phyloP scores from a whole-genome alignment of 768 basidiomycete genomes.

The Collybiopsis luxurians region DNA sequence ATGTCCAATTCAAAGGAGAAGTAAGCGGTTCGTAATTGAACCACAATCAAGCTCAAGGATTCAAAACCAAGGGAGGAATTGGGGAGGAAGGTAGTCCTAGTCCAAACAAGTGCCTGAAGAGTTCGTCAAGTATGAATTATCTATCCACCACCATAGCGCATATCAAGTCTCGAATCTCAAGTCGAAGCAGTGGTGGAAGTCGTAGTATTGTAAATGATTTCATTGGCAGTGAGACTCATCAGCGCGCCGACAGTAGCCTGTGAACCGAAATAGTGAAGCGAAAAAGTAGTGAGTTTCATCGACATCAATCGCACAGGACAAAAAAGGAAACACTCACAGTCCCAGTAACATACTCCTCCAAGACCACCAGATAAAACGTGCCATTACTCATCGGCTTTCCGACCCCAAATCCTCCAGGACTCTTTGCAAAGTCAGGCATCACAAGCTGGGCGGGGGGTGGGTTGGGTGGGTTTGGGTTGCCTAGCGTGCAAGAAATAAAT shows the following conservation, averaged over 20 bases:
- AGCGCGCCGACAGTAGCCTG: conserved; percentile 23
- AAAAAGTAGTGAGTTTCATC: too few species aligned
- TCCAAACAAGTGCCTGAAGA: too few species aligned
- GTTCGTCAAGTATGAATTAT: too few species aligned
- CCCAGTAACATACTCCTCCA: conserved; percentile 43
- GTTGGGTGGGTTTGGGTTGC: conserved; percentile 37
- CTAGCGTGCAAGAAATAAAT: conserved; percentile 16
- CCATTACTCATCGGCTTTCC: conserved; percentile 29
- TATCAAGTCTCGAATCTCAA: too few species aligned
- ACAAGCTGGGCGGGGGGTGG: conserved; percentile 34
- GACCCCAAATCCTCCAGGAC: conserved; percentile 35
- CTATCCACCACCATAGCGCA: background rate
- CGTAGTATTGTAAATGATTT: conserved; percentile 16
- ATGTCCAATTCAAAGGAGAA: too few species aligned
- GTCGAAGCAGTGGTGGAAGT: background rate
- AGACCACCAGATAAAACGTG: conserved; percentile 32
- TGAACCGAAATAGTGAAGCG: too few species aligned
- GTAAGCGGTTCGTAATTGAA: too few species aligned
- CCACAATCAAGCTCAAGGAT: too few species aligned
- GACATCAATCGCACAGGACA: too few species aligned
- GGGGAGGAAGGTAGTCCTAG: too few species aligned
- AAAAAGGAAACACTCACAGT: conserved; percentile 21
- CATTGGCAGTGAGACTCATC: conserved; percentile 17
- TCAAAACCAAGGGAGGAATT: too few species aligned
- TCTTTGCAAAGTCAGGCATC: conserved; percentile 45